Evolutionary conservation across 148 eudicot genomes (phyloP).

Genomic region (Polygonum aviculare): DNA sequence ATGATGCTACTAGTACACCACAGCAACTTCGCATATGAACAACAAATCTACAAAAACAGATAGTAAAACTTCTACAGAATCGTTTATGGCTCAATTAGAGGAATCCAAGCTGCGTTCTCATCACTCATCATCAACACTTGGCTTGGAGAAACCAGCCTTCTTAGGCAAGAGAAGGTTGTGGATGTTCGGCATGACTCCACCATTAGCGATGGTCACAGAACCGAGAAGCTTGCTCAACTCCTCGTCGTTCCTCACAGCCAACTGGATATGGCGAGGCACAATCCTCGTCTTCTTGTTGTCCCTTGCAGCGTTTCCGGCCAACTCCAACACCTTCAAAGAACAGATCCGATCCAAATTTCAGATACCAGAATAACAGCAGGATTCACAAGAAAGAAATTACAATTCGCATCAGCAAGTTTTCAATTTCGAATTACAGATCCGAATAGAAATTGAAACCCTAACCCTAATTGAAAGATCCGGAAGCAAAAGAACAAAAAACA

Average conservation of each 20-base stretch:
- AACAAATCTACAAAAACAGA: constrained; percentile 3
- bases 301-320: constrained; percentile 33
- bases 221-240: constrained; percentile 30
- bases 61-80: background rate
- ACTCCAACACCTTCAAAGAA: constrained; percentile 23
- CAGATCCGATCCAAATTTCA: background rate
- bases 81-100: background rate
- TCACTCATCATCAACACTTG: constrained; percentile 9
- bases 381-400: background rate
- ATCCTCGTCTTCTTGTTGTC: constrained; percentile 36
- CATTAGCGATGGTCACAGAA: constrained; percentile 24
- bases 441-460: no score
- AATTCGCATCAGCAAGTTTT: background rate
- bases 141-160: constrained; percentile 13
- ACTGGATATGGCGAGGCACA: constrained; percentile 29
- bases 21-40: background rate
- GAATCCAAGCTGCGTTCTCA: constrained; percentile 11
- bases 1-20: background rate
- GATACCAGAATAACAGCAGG: background rate
- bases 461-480: background rate
- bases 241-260: constrained; percentile 33
- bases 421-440: no score
- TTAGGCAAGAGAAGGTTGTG: constrained; percentile 31
- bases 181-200: constrained; percentile 37
- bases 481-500: background rate